These are phyloP conservation scores for Tetrahymena malaccensis DNA, from an alignment of 73 alveolate genomes.

Conservation along the genomic window DNA sequence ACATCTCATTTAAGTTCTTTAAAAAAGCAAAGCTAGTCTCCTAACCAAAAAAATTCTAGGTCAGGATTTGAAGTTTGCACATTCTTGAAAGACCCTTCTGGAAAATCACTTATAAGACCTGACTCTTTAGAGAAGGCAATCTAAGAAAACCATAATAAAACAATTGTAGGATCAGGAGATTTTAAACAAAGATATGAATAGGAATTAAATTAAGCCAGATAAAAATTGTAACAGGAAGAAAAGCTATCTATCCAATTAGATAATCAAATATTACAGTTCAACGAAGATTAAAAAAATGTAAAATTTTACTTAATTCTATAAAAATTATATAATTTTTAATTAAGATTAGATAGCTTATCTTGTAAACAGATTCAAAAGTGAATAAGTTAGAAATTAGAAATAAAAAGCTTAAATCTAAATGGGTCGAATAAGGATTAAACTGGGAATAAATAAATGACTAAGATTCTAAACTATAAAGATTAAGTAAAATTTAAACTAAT, in stretches of 20 bases:
- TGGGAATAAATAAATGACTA: neutral
- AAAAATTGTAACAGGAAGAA: neutral
- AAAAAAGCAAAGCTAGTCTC: neutral
- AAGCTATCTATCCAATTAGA: neutral
- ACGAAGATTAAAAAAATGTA: neutral
- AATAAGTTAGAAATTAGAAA: neutral
- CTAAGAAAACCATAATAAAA: neutral
- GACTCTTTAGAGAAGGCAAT: neutral
- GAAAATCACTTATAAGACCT: neutral
- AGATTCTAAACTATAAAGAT: neutral
- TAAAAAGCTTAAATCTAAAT: neutral
- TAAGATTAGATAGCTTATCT: neutral
- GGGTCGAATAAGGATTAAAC: neutral
- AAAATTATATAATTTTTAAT: neutral
- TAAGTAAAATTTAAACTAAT: neutral
- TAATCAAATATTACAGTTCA: neutral
- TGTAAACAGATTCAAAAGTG: neutral
- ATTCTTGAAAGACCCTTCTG: neutral
- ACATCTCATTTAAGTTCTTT: neutral
- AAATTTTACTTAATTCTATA: neutral
- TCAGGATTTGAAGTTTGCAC: neutral
- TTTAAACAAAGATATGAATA: neutral
- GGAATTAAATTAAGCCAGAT: neutral
- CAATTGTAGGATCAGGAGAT: neutral
- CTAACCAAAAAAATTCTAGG: neutral